Conservation (phyloP, 257 asterid genomes). For the Solanum ossicruentum region DNA sequence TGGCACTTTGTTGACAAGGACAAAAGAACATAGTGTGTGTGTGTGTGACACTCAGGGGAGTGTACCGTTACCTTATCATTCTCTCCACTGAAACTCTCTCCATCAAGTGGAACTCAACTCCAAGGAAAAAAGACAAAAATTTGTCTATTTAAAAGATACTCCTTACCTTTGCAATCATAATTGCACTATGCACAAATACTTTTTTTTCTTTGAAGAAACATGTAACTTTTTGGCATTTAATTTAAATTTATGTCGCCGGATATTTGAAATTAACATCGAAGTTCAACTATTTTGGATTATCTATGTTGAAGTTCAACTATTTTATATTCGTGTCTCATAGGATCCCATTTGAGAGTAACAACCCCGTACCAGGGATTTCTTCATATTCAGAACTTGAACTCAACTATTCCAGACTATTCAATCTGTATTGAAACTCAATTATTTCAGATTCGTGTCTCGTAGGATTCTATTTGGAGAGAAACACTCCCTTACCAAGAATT, state of each 20-base stretch:
- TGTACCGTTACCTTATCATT: neutral
- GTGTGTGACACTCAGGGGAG: neutral
- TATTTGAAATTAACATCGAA: no score
- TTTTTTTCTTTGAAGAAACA: neutral
- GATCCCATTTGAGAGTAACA: no score
- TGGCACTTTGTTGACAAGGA: neutral
- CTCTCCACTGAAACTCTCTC: neutral
- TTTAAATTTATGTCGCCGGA: neutral
- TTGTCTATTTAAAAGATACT: neutral
- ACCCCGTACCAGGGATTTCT: no score
- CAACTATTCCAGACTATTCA: no score
- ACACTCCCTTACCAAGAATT: no score
- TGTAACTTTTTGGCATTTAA: neutral
- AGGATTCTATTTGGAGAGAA: no score
- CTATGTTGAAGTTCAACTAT: no score
- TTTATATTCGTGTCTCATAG: no score
- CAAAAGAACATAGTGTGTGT: neutral
- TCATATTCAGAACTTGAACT: no score
- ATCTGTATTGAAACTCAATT: no score
- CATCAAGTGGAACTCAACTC: neutral
- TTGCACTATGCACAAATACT: neutral
- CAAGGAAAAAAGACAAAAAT: neutral
- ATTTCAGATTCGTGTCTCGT: no score
- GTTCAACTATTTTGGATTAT: no score
- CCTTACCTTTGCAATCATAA: neutral